Conservation (phyloP, 2,329 filamentous ascomycete species). For the Penicillium sp. region DNA sequence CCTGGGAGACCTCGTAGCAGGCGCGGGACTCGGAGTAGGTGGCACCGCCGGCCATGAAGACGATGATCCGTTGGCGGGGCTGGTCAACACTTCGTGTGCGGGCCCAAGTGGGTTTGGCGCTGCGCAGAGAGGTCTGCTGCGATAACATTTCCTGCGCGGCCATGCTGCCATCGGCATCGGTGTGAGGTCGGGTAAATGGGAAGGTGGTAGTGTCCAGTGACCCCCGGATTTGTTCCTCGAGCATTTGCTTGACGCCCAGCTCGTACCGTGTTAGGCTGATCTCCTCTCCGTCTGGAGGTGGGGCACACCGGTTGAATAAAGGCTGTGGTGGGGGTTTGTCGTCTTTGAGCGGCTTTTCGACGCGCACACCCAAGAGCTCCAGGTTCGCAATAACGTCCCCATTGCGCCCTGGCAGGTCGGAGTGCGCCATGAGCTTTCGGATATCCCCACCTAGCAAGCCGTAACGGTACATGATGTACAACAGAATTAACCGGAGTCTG, state of each 20-base stretch:
- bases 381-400: conserved; percentile 72
- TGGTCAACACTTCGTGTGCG: conserved; percentile 74
- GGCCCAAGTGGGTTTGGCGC: conserved; percentile 94
- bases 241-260: conserved; percentile 75
- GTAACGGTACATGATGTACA: conserved; percentile 83
- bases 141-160: conserved; percentile 51
- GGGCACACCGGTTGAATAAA: conserved; percentile 69
- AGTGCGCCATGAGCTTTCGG: conserved; percentile 78
- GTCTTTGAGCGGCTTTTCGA: conserved; percentile 75
- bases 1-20: conserved; percentile 81
- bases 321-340: conserved; percentile 63
- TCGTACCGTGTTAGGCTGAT: conserved; percentile 86
- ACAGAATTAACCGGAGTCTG: conserved; percentile 77
- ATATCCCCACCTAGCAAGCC: conserved; percentile 84
- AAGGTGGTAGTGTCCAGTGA: conserved; percentile 66
- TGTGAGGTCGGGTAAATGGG: conserved; percentile 71
- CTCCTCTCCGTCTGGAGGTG: conserved; percentile 65
- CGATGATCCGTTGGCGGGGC: conserved; percentile 84
- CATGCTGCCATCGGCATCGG: conserved; percentile 45
- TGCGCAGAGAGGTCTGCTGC: conserved; percentile 73
- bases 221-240: conserved; percentile 71
- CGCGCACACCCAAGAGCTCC: conserved; percentile 75
- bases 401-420: conserved; percentile 72
- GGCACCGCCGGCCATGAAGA: conserved; percentile 93
- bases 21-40: conserved; percentile 87